Percentiles rank a stretch among this genome's conserved stretches.
Evolutionary conservation across 73 alveolate genomes (phyloP).

Genomic region (Tetrahymena malaccensis): DNA sequence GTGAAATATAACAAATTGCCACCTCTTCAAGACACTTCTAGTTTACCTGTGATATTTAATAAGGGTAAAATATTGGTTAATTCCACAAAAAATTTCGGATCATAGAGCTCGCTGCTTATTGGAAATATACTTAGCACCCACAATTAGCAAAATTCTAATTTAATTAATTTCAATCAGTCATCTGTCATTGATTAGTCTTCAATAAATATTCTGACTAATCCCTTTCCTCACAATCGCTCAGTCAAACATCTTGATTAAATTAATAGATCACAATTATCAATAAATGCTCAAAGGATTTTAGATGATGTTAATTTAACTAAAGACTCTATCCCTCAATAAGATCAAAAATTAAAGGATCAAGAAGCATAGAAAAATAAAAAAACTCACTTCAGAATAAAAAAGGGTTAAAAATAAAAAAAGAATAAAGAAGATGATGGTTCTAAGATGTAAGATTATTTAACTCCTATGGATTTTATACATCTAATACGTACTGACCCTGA

Average conservation of each 20-base stretch:
- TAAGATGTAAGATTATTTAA: conserved; percentile 19
- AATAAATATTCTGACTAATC: neutral
- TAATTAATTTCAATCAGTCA: neutral
- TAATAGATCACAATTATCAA: neutral
- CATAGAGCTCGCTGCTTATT: neutral
- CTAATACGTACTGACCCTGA: conserved; percentile 71
- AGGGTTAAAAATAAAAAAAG: conserved; percentile 3
- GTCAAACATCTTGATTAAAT: neutral
- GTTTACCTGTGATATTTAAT: neutral
- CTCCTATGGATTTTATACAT: conserved; percentile 76
- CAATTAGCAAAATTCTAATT: neutral
- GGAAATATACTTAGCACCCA: neutral
- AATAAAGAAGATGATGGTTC: neutral
- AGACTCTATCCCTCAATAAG: conserved; percentile 11
- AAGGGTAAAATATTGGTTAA: neutral
- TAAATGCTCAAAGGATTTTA: conserved; percentile 8
- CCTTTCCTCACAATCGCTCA: neutral
- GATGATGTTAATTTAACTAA: conserved; percentile 11
- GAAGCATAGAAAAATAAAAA: neutral
- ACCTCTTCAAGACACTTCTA: neutral
- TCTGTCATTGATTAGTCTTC: neutral
- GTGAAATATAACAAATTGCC: neutral
- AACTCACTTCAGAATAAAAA: neutral
- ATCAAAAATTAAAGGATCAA: neutral
- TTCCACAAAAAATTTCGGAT: neutral